A percentile compares a stretch with the other conserved stretches of the same genome.
Evolutionary conservation across 768 basidiomycete genomes (phyloP).

Genomic region (Fomitopsis serialis): DNA sequence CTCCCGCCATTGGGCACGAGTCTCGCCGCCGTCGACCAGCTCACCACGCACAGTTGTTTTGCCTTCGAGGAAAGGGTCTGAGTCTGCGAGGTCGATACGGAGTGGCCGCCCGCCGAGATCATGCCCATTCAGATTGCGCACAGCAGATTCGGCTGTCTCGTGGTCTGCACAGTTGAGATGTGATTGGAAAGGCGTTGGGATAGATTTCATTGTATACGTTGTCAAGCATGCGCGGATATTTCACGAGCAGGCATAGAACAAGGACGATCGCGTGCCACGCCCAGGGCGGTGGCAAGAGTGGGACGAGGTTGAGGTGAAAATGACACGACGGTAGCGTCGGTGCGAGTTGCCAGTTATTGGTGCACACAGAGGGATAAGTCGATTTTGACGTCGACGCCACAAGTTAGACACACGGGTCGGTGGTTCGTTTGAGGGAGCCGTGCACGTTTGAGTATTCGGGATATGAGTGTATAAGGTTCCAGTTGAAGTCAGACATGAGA

Average conservation of each 20-base stretch:
- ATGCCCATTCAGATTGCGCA: conserved; percentile 90
- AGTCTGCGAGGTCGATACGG: conserved; percentile 91
- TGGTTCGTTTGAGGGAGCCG: no score
- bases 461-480: neutral
- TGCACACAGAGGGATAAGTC: no score
- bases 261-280: no score
- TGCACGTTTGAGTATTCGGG: neutral
- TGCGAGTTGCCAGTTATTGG: no score
- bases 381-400: no score
- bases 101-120: conserved; percentile 91
- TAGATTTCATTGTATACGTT: neutral
- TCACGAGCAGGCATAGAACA: no score
- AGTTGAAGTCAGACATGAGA: neutral
- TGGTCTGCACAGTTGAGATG: conserved; percentile 51
- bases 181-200: neutral
- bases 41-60: conserved; percentile 86
- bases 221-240: neutral
- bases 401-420: no score
- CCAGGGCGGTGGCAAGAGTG: no score
- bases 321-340: no score
- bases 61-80: conserved; percentile 87
- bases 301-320: no score
- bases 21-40: conserved; percentile 65
- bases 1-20: conserved; percentile 48
- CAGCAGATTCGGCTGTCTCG: conserved; percentile 92